A percentile compares a stretch with the other conserved stretches of the same genome.
Conservation (phyloP, 306 rosid species). For the Dryas octopetala region DNA sequence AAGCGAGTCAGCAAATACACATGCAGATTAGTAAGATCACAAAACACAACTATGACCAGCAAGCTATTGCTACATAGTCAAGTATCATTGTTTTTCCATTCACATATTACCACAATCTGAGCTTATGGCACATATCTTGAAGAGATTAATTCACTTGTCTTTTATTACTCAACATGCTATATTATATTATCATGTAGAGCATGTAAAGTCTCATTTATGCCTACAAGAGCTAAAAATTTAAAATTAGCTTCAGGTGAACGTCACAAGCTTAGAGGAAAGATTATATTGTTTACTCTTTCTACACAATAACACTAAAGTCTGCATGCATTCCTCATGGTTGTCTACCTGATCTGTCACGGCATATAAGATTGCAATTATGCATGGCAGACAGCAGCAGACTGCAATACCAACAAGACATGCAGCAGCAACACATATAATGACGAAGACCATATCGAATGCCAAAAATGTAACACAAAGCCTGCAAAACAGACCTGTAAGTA, state of each 20-base stretch:
- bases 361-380: constrained; percentile 75
- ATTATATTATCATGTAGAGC: background rate
- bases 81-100: background rate
- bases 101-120: background rate
- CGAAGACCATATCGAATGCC: constrained; percentile 67
- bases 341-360: constrained; percentile 71
- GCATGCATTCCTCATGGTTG: background rate
- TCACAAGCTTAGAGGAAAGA: background rate
- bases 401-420: constrained; percentile 89
- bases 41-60: background rate
- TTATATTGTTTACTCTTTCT: background rate
- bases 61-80: background rate
- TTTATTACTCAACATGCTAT: background rate
- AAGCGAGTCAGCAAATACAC: background rate
- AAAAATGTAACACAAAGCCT: constrained; percentile 88
- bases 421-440: constrained; percentile 62
- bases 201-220: background rate
- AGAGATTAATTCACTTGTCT: background rate
- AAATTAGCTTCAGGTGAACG: constrained; percentile 3
- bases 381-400: constrained; percentile 92
- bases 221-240: background rate
- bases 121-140: background rate
- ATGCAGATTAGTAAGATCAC: background rate
- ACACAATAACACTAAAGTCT: too few relatives aligned
- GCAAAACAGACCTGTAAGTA: constrained; percentile 36